Evolutionary conservation across 2,329 filamentous ascomycete genomes (phyloP).

Genomic region (Epichloe sp.): DNA sequence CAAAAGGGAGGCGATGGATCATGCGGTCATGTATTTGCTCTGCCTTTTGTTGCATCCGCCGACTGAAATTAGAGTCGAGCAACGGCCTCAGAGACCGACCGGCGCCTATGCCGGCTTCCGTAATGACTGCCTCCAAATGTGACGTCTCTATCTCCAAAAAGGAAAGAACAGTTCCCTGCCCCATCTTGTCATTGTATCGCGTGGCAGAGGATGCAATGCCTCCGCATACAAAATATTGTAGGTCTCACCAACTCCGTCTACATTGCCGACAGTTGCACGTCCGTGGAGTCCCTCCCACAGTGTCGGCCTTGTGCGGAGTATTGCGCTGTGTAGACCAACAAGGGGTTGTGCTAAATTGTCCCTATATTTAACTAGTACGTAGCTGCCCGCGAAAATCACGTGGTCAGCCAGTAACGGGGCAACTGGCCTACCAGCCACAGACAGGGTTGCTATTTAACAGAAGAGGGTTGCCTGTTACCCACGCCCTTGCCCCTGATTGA

Average conservation of each 20-base stretch:
- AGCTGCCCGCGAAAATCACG: too few relatives aligned
- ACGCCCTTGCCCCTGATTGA: too few relatives aligned
- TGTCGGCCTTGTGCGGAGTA: too few relatives aligned
- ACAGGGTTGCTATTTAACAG: too few relatives aligned
- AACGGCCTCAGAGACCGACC: slow-evolving; percentile 63
- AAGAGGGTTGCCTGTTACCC: too few relatives aligned
- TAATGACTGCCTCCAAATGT: slow-evolving; percentile 24
- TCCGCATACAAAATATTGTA: not conserved
- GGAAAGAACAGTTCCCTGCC: not conserved
- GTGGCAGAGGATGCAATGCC: not conserved
- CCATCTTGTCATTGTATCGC: not conserved
- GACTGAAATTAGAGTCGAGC: slow-evolving; percentile 45
- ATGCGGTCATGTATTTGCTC: slow-evolving; percentile 26
- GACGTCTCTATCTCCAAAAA: slow-evolving; percentile 13
- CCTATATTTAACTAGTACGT: too few relatives aligned
- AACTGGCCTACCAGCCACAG: too few relatives aligned
- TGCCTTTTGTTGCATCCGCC: slow-evolving; percentile 33
- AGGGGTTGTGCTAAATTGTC: too few relatives aligned
- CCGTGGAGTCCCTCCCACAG: too few relatives aligned
- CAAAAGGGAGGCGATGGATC: slow-evolving; percentile 19
- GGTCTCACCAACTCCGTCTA: not conserved
- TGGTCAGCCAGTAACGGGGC: too few relatives aligned
- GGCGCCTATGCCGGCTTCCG: slow-evolving; percentile 52
- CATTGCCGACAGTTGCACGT: not conserved
- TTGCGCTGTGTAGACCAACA: too few relatives aligned